Evolutionary conservation across 129 eudicot genomes (phyloP), one percentile per base, ranked within the genome.

Genomic region (Saussurea involucrata): DNA sequence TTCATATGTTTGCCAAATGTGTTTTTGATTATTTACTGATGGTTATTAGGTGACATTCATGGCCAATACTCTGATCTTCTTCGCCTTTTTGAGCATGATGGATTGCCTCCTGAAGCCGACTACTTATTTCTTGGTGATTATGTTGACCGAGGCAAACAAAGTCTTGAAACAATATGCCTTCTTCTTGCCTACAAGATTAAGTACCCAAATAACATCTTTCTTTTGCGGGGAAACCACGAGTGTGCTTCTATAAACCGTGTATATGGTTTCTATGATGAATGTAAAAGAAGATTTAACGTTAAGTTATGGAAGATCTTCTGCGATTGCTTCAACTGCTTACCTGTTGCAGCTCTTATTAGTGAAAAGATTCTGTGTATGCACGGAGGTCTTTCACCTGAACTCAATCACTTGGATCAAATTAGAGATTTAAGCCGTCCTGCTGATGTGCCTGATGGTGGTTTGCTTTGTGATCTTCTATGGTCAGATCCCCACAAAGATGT

Each of bases 1-100:
- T 15, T 49, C 60, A 17, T 49, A 31, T 34, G 71, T 57, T 61
- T 79, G 66, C 24, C n/a, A 24, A 44, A 40, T 36, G 63, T 71
- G 6, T 44, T 20, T 36, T 40, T 71, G 28, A 20, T 20, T 21
- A 20, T 60, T 18, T 32, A 68, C 25, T 68, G 49, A 31, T 36
- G 34, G 36, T 71, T 46, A 42, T 72, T 78, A 87, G 92, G 92
- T 79, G 92, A 87, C 42, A 82, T 87, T 21, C 92, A 87, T 69
- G 92, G 92, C 73, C 92, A 87, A 76, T 87, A 82, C 87, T 72
- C 92, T 66, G 92, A 87, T 82, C 87, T 87, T 67, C 85, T 87
- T 53, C 82, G 91, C 13, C 82, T 87, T 46, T 87, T 87, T 63
- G 91, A 87, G 64, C 84, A 78, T 1, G 91, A 86, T 24, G 88